Evolutionary conservation across 257 asterid species (phyloP).

Genomic region (Orobanche coerulescens): DNA sequence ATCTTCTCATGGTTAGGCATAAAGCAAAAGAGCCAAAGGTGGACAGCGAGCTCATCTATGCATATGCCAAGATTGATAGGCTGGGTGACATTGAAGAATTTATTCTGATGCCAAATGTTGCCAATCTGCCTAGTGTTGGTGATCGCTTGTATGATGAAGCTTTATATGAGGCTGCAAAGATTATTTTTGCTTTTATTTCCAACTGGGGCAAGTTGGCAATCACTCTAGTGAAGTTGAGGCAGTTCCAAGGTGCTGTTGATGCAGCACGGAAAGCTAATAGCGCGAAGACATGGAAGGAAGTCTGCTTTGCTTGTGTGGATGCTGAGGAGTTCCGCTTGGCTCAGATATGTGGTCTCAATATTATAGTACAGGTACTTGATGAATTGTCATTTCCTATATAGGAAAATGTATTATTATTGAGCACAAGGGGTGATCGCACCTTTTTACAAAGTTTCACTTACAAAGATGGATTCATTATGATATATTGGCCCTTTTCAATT

Average conservation of each 20-base stretch:
- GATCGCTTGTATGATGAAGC: constrained; percentile 97
- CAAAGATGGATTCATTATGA: no score
- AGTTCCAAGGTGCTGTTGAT: constrained; percentile 96
- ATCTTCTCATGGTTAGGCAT: constrained; percentile 97
- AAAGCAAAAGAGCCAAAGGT: constrained; percentile 97
- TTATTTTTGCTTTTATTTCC: constrained; percentile 77
- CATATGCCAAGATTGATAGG: constrained; percentile 94
- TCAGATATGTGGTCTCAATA: constrained; percentile 97
- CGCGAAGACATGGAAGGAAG: constrained; percentile 95
- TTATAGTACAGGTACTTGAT: constrained; percentile 82
- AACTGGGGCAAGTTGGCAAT: constrained; percentile 94
- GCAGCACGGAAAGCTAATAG: constrained; percentile 97
- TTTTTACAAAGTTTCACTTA: no score
- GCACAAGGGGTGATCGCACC: no score
- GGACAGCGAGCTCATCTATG: constrained; percentile 95
- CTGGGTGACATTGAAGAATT: constrained; percentile 95
- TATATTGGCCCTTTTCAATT: neutral
- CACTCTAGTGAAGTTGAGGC: constrained; percentile 81
- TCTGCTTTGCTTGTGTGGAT: constrained; percentile 94
- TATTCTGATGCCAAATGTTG: constrained; percentile 98
- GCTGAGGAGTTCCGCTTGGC: constrained; percentile 99
- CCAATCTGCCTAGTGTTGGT: constrained; percentile 96
- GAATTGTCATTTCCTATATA: no score
- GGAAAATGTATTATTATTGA: no score
- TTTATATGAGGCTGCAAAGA: constrained; percentile 95